Evolutionary conservation across 2,329 filamentous ascomycete species (phyloP).

Genomic region (Penicillium sclerotigenum): DNA sequence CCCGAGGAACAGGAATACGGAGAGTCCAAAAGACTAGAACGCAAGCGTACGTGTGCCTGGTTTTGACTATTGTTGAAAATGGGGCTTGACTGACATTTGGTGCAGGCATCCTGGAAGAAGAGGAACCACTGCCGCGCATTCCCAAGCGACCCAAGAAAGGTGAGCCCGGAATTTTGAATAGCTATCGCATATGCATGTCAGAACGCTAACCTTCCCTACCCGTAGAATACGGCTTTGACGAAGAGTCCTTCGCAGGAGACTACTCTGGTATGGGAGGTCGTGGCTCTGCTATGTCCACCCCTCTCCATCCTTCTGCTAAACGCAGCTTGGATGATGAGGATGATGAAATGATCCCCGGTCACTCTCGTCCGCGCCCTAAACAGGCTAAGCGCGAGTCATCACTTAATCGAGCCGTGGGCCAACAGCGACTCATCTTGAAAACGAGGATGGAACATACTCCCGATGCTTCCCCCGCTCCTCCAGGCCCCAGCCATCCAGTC

Average conservation of each 20-base stretch:
- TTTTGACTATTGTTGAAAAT: not conserved
- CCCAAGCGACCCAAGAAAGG: conserved; percentile 47
- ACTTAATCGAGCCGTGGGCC: conserved; percentile 34
- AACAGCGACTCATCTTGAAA: conserved; percentile 45
- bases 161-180: conserved; percentile 12
- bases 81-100: conserved; percentile 9
- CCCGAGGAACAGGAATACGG: conserved; percentile 49
- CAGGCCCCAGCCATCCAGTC: conserved; percentile 42
- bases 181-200: not conserved
- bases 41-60: conserved; percentile 39
- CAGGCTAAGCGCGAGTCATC: conserved; percentile 40
- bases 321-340: conserved; percentile 42
- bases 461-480: conserved; percentile 45
- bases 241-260: conserved; percentile 34
- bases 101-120: conserved; percentile 47
- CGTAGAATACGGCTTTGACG: conserved; percentile 32
- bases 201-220: conserved; percentile 1
- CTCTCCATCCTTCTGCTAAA: conserved; percentile 37
- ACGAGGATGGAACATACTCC: conserved; percentile 45
- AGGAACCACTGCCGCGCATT: conserved; percentile 45
- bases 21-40: conserved; percentile 48
- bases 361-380: conserved; percentile 41
- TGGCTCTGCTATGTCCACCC: conserved; percentile 36
- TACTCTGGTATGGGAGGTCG: conserved; percentile 29
- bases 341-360: conserved; percentile 38